Base-by-base conservation (phyloP, 306 rosid genomes). In the Cajanus cajan region DNA sequence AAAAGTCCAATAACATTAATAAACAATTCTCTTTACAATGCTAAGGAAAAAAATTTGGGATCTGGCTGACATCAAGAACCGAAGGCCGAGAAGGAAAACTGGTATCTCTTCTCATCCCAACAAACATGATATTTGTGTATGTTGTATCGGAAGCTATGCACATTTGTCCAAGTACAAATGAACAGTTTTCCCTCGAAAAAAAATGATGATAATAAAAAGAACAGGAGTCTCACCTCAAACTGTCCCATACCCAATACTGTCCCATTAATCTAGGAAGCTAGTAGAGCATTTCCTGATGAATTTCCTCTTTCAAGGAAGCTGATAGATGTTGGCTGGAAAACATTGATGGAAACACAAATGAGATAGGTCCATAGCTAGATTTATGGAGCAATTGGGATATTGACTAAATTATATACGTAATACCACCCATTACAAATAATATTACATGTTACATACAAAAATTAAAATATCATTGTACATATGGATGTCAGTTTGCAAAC, bases 301-400 rank as follows among this genome's bases (percentile, higher is more conserved):
- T 77, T 89, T 72, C 87, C 91, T 71, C 78, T 80, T 71, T 94
- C 94, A 76, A 92, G 97, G 82, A 92, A 91, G 83, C 82, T 51
- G 71, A 75, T 57, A 43, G 92, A 88, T 14, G 83, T 79, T 85
- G 89, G 78, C 98, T 94, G 88, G 39, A 86, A 86, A 68, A 78
- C 44, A 80, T 48, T 3, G 48, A 70, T 36, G 14, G 21, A 58
- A 45, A 55, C 72, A 57, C 16, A 9, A 11, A 76, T 73, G 64
- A 82, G 76, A 66, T 43, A 19, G 47, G 68, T 70, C 11, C 55
- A 6, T 61, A 73, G 36, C 45, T 25, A 75, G 31, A 77, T 66
- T 15, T 59, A 28, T 37, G 10, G 37, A 8, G 41, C 6, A 33
- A 51, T 22, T 15, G 28, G 45, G 9, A 64, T 54, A 48, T n/a